Evolutionary conservation across 345 rosid species (phyloP), one percentile per base, ranked within the genome.

Genomic region (Lepidium africanum): DNA sequence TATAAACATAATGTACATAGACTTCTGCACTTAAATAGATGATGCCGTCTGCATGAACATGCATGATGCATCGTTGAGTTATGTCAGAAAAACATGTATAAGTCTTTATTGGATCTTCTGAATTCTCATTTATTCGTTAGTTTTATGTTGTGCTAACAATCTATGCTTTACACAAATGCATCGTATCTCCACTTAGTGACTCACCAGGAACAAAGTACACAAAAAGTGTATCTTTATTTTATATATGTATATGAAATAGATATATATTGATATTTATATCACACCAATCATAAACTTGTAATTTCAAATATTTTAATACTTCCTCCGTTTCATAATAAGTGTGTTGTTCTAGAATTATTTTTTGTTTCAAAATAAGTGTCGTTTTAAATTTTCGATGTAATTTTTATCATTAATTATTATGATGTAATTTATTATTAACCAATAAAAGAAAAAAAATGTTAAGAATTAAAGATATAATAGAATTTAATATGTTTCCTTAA

Each of bases 71-170:
- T n/a, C n/a, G 49, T 30, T 32, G 33, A 40, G 67, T 53, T 66
- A 37, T 49, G 72, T 51, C 67, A 66, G 53, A 33, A 4, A 57
- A 65, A 41, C 47, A 32, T 65, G 13, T 65, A 43, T 65, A 72
- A 73, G 48, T 59, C 60, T 19, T 14, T 30, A 12, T 15, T 41
- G 27, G 27, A 25, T 21, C 21, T n/a, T 45, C 32, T 42, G 2
- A 65, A 9, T 16, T 59, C 23, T 14, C 72, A 50, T 51, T 66
- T 73, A 51, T 9, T 73, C 5, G 49, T 59, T 61, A 23, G 38
- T 49, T 60, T 30, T 8, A 36, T 11, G 43, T 47, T 35, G 11
- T 27, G 19, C n/a, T n/a, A n/a, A 70, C 27, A 58, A 58, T 40
- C 45, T 49, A 50, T 14, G 60, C 60, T 0, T 13, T 19, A 25